Percentiles rank a stretch among this genome's conserved stretches.
phyloP scores from a whole-genome alignment of 2,329 filamentous ascomycete genomes.

The Epicoccum sorghinum region DNA sequence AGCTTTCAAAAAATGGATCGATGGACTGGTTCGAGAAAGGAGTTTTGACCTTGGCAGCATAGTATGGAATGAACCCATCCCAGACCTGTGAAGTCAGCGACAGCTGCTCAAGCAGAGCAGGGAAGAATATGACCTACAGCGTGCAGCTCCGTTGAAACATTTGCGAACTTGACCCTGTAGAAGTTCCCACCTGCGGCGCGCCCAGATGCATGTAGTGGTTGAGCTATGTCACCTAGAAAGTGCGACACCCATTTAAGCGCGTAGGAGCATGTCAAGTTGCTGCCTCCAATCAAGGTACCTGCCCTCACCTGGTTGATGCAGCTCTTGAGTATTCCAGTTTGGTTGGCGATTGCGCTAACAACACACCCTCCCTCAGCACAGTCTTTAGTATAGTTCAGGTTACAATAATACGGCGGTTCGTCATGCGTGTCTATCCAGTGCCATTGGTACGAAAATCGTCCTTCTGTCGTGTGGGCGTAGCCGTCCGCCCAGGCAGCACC shows the following conservation, averaged over 20 bases:
- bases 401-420: conserved; percentile 41
- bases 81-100: conserved; percentile 42
- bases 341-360: conserved; percentile 51
- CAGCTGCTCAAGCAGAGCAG: neutral
- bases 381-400: conserved; percentile 46
- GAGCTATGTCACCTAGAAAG: conserved; percentile 51
- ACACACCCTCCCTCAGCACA: conserved; percentile 49
- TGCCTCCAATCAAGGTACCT: conserved; percentile 29
- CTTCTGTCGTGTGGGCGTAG: conserved; percentile 47
- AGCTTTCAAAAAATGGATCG: conserved; percentile 42
- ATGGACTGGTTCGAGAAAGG: conserved; percentile 46
- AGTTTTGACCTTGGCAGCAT: conserved; percentile 40
- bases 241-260: conserved; percentile 52
- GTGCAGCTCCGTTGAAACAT: conserved; percentile 44
- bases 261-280: conserved; percentile 48
- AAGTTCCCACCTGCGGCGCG: conserved; percentile 48
- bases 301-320: conserved; percentile 43
- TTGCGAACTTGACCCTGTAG: conserved; percentile 46
- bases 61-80: conserved; percentile 49
- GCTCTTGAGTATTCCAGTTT: conserved; percentile 46
- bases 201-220: conserved; percentile 51
- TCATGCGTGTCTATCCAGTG: conserved; percentile 50
- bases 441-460: conserved; percentile 52
- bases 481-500: conserved; percentile 50
- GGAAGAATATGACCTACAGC: conserved; percentile 33